phyloP scores from a whole-genome alignment of 2,329 filamentous ascomycete genomes.

The Pezicula carpinea region DNA sequence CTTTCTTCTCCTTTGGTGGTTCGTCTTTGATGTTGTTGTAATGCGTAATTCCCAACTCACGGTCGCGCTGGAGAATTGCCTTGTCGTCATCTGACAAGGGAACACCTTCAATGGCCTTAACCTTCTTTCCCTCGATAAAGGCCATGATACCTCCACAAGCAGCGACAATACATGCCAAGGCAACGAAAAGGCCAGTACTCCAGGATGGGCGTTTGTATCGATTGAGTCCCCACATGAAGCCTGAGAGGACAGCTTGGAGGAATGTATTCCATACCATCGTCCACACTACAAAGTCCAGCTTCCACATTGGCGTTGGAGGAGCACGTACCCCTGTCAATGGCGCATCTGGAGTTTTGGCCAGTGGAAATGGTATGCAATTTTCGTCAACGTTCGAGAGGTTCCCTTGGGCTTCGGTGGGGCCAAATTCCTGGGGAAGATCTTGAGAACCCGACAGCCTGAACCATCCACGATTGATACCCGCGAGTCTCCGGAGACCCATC shows the following conservation, averaged over 20 bases:
- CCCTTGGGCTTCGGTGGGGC: slow-evolving; percentile 46
- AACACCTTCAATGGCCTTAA: slow-evolving; percentile 70
- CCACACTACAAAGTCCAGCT: slow-evolving; percentile 76
- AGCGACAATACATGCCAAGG: slow-evolving; percentile 65
- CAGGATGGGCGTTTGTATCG: slow-evolving; percentile 70
- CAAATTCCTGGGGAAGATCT: slow-evolving; percentile 46
- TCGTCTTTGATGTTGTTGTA: slow-evolving; percentile 53
- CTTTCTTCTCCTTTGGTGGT: slow-evolving; percentile 39
- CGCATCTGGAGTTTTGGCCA: slow-evolving; percentile 55
- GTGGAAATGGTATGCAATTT: slow-evolving; percentile 56
- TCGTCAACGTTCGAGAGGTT: slow-evolving; percentile 32
- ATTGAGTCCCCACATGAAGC: slow-evolving; percentile 80
- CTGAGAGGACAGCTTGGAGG: slow-evolving; percentile 67
- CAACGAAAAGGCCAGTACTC: slow-evolving; percentile 76
- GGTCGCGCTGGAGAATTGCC: slow-evolving; percentile 45
- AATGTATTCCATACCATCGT: slow-evolving; percentile 75
- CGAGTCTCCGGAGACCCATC: slow-evolving; percentile 60
- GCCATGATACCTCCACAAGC: slow-evolving; percentile 65
- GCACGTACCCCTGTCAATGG: slow-evolving; percentile 71
- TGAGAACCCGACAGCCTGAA: slow-evolving; percentile 67
- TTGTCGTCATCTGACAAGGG: slow-evolving; percentile 53
- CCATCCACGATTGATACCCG: slow-evolving; percentile 72
- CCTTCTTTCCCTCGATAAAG: slow-evolving; percentile 65
- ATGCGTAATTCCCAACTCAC: slow-evolving; percentile 51
- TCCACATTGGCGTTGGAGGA: slow-evolving; percentile 64